Base-by-base conservation (phyloP, 108 stramenopile genomes). In the Aurantiochytrium sp. region DNA sequence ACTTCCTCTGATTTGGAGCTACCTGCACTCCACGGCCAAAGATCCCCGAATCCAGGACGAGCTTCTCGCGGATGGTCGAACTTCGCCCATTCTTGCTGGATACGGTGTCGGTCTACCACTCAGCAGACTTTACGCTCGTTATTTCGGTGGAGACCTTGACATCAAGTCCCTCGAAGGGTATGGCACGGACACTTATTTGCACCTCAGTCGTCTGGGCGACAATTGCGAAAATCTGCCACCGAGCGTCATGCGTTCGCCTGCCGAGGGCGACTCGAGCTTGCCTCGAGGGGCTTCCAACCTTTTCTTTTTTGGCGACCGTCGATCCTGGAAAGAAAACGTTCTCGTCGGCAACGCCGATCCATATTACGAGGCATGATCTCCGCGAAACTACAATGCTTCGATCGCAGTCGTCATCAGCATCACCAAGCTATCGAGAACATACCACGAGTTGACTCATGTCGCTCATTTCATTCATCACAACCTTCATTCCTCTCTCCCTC, bases 91-190 rank as follows among this genome's bases (percentile, higher is more conserved):
- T 12, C 76, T 83, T 35, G 76, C 76, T 35, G 76, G 76, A 14
- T 83, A 96, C 18, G 96, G 97, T 23, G 98, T 98, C 91, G 99
- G 99, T 10, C 91, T 99, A 64, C 98, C 98, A 19, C 92, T 98
- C 87, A 94, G 96, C 35, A 89, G 99, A 49, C 97, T 96, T 60
- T 98, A 98, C 90, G 98, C 99, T 6, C 93, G 99, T 29, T 98
- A 98, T 91, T 97, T 99, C 90, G 99, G 98, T 44, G 99, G 99
- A 4, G 99, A 99, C 89, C 92, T 99, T 44, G 95, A 96, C 25
- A 90, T 99, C n/a, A 98, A 97, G 90, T 95, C 95, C 5, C 95
- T 98, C 95, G 98, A 99, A 88, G 99, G 99, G 8, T 98, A 98
- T 89, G 99, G 99, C 49, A 93, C 98, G 16, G 99, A 99, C 94